Percentiles rank a stretch among this genome's conserved stretches.
These are phyloP conservation scores for Cyathus olla DNA, from an alignment of 1,284 basidiomycete species.

Conservation along the genomic window DNA sequence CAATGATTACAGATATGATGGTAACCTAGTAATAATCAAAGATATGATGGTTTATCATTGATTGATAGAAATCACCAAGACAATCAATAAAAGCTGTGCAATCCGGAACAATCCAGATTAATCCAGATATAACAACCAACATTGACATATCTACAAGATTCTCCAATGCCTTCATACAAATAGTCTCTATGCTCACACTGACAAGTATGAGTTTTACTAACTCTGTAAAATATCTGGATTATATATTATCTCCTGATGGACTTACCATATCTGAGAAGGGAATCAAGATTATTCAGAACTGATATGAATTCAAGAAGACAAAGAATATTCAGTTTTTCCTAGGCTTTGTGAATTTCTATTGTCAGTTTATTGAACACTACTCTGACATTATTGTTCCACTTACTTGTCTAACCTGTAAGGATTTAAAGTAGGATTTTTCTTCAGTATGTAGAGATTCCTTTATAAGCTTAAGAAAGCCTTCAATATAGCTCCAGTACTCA, in stretches of 20 bases:
- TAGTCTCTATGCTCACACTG: slow-evolving; percentile 8
- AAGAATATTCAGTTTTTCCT: slow-evolving; percentile 32
- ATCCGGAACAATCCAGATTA: no score
- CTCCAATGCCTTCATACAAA: no score
- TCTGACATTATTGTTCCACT: slow-evolving; percentile 43
- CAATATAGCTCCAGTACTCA: slow-evolving; percentile 42
- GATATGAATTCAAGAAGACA: slow-evolving; percentile 19
- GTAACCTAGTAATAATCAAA: no score
- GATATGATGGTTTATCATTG: no score
- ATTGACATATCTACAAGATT: no score
- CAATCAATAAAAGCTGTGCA: no score
- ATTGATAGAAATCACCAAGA: no score
- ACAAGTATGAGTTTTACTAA: slow-evolving; percentile 18
- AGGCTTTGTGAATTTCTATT: slow-evolving; percentile 30
- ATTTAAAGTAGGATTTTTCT: slow-evolving; percentile 27
- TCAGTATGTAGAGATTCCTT: slow-evolving; percentile 29
- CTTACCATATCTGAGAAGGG: slow-evolving; percentile 31
- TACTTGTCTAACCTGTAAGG: slow-evolving; percentile 35
- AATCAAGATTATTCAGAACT: slow-evolving; percentile 19
- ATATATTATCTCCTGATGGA: slow-evolving; percentile 15
- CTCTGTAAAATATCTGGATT: slow-evolving; percentile 20
- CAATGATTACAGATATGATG: no score
- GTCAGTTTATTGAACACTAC: slow-evolving; percentile 26
- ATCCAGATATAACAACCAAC: no score
- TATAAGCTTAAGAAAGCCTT: slow-evolving; percentile 41